Evolutionary conservation across 1,284 basidiomycete genomes (phyloP).

Genomic region (Ceratobasidium sp.): DNA sequence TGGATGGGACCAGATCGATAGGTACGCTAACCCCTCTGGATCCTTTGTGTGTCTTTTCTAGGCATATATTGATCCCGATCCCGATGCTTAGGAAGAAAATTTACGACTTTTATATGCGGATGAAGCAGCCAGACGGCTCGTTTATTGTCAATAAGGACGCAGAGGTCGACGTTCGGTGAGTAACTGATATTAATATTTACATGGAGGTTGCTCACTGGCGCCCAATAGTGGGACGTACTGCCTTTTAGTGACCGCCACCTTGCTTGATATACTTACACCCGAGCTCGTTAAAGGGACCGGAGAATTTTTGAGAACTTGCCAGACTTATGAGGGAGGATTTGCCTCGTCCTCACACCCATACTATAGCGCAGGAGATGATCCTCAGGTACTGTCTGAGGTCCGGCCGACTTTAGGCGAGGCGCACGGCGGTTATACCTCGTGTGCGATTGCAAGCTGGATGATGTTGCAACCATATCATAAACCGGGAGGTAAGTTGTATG

Average conservation of each 20-base stretch:
- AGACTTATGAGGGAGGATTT: conserved; percentile 98
- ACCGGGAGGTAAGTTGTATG: conserved; percentile 4
- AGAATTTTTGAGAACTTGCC: conserved; percentile 70
- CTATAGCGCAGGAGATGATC: conserved; percentile 49
- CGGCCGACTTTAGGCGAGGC: conserved; percentile 87
- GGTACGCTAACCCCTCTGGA: conserved; percentile 54
- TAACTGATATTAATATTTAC: conserved; percentile 24
- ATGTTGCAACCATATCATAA: conserved; percentile 66
- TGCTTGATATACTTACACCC: conserved; percentile 86
- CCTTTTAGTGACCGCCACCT: conserved; percentile 70
- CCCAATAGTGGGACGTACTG: conserved; percentile 75
- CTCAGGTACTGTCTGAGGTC: background rate
- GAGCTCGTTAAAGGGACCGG: conserved; percentile 70
- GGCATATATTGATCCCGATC: conserved; percentile 7
- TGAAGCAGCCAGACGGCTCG: conserved; percentile 94
- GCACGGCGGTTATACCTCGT: conserved; percentile 97
- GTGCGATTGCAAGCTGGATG: conserved; percentile 85
- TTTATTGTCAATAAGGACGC: conserved; percentile 89
- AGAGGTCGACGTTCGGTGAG: conserved; percentile 91
- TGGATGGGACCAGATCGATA: conserved; percentile 84
- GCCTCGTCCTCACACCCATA: conserved; percentile 81
- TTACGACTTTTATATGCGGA: conserved; percentile 89
- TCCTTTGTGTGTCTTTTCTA: background rate
- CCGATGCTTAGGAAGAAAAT: conserved; percentile 63
- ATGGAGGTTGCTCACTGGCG: background rate